Evolutionary conservation across 1,284 basidiomycete genomes (phyloP), one percentile per base, ranked within the genome.

Genomic region (Irpex sp.): DNA sequence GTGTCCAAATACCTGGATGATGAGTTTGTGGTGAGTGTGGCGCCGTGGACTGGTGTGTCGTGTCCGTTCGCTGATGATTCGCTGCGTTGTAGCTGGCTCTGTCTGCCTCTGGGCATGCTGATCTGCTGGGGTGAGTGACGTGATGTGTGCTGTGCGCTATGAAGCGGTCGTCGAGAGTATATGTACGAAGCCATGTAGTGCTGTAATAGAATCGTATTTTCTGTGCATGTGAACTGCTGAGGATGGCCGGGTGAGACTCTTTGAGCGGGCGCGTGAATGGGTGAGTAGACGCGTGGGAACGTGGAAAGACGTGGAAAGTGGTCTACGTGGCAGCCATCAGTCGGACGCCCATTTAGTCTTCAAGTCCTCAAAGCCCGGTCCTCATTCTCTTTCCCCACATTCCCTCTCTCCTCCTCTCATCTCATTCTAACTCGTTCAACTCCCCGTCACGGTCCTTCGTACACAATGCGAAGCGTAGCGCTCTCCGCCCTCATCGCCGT

Each of bases 1-100:
- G 94, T 96, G 65, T 94, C 93, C 56, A 96, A 96, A 78, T 97
- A 96, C 77, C 77, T 97, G 72, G 94, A 97, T 75, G 94, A 96
- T 72, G 94, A 96, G 81, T 93, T 93, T 81, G 89, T 93, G 79
- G 92, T 93, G 75, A 74, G 89, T 84, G 55, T 21, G 9, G n/a
- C 19, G 47, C 58, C 57, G 63, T 62, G 7, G 59, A 19, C 40
- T 59, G 55, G 63, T 62, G 8, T 60, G 21, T 47, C 59, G 52
- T 70, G 26, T 54, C 13, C 54, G 34, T 36, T 7, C 15, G 9
- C 34, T 56, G 54, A 56, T 26, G 54, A 49, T 58, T 40, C 31
- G 21, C 36, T 51, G 51, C 37, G 56, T 57, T 68, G 40, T 68
- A 93, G 91, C 81, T 97, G 65, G 94, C 94, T 15, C 80, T 97